A percentile compares a stretch with the other conserved stretches of the same genome.
Evolutionary conservation across 2,329 filamentous ascomycete species (phyloP).

Genomic region (Didymella sp.): DNA sequence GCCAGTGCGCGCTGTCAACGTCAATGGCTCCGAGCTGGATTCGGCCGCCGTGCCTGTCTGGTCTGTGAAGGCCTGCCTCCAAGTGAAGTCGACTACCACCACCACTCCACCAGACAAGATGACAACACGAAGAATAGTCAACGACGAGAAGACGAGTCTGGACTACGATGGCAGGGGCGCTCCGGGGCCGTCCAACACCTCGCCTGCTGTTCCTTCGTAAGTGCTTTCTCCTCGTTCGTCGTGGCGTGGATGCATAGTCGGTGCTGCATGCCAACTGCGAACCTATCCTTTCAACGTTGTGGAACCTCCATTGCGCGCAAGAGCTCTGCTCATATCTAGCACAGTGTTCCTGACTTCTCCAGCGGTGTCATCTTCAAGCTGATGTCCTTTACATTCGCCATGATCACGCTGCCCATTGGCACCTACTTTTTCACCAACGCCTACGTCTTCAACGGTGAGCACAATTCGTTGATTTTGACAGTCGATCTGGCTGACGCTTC

Average conservation of each 20-base stretch:
- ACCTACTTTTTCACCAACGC: slow-evolving; percentile 86
- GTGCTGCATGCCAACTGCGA: neutral
- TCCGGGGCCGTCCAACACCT: slow-evolving; percentile 69
- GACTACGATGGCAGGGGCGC: slow-evolving; percentile 43
- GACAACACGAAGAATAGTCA: slow-evolving; percentile 72
- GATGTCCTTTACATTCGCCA: slow-evolving; percentile 86
- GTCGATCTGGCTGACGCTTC: neutral
- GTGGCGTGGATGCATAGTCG: neutral
- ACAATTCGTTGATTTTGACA: neutral
- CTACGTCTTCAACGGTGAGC: slow-evolving; percentile 74
- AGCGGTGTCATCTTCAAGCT: slow-evolving; percentile 90
- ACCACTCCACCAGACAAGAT: slow-evolving; percentile 53
- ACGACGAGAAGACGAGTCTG: slow-evolving; percentile 70
- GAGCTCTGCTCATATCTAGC: neutral
- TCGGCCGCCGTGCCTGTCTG: neutral
- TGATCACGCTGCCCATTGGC: slow-evolving; percentile 85
- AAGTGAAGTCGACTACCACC: slow-evolving; percentile 3
- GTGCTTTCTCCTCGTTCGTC: slow-evolving; percentile 40
- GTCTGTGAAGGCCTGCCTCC: neutral
- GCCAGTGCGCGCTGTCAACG: neutral
- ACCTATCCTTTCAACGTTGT: neutral
- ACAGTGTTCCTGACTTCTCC: slow-evolving; percentile 13
- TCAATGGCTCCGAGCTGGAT: slow-evolving; percentile 4
- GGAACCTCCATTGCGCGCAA: neutral
- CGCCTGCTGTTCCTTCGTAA: slow-evolving; percentile 84